Base-by-base conservation (phyloP, 768 basidiomycete genomes). In the Pleurotus sapidus region DNA sequence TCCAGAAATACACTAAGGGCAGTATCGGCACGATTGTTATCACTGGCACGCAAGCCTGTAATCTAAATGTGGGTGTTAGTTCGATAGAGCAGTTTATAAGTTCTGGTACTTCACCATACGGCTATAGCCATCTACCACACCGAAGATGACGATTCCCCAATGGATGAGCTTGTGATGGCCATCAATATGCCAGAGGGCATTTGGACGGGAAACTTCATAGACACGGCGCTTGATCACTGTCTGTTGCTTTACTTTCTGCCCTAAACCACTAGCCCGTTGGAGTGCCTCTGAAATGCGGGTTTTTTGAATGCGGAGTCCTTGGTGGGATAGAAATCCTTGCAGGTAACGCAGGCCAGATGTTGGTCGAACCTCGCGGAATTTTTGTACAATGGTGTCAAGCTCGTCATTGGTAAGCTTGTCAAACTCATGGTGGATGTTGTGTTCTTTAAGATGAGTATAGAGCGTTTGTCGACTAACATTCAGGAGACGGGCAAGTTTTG, bases 91-190 rank as follows among this genome's bases (percentile, higher is more conserved):
- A 53, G 14, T 17, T 27, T 17, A 18, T 8, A 18, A 20, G 20
- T 20, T 17, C 15, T n/a, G 12, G 12, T 39, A 57, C 57, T 57
- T 30, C 30, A 75, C 65, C 34, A 59, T 61, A 39, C 63, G 51
- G 7, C 56, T 63, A 53, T 64, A 68, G 0, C 64, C 64, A 64
- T 69, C 67, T 23, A 64, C 57, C 18, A 66, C 27, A 2, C 65
- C 66, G 61, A 68, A 67, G 4, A 70, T 64, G 1, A 70, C 68
- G 49, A 70, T 62, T 4, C 66, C 66, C 67, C 67, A 70, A 1
- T 58, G 45, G 1, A 70, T 70, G 0, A 75, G 59, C 46, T 72
- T 74, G 58, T 74, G 73, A 46, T 74, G 70, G 3, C 72, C 66
- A 61, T 74, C 72, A 54, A 67, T 18, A 55, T 74, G 72, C 72